A percentile compares a stretch with the other conserved stretches of the same genome.
phyloP scores from a whole-genome alignment of 441 rosid genomes.

The Jatropha multifida region DNA sequence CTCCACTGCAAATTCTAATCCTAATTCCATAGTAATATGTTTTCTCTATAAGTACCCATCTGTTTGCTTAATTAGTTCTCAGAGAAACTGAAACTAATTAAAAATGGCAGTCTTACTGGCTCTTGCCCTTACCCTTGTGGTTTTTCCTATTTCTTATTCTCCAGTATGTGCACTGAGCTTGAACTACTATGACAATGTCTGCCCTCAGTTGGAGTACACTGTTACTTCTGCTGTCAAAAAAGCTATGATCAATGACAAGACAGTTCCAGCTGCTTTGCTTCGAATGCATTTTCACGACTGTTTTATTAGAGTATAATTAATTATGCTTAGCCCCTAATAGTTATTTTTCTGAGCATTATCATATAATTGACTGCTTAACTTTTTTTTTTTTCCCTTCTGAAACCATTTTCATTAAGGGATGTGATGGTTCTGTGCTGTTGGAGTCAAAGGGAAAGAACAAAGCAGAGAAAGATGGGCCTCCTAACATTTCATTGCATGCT shows the following conservation, averaged over 20 bases:
- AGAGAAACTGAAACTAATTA: not conserved
- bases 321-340: no score
- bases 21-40: not conserved
- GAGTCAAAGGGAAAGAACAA: constrained; percentile 41
- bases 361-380: no score
- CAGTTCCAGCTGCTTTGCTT: constrained; percentile 57
- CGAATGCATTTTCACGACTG: constrained; percentile 69
- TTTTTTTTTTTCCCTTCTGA: no score
- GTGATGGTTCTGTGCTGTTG: constrained; percentile 62
- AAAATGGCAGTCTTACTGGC: constrained; percentile 28
- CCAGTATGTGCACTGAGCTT: constrained; percentile 37
- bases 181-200: constrained; percentile 45
- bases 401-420: constrained; percentile 35
- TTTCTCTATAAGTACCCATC: constrained; percentile 19
- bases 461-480: constrained; percentile 67
- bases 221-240: constrained; percentile 36
- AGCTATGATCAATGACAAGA: constrained; percentile 39
- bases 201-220: constrained; percentile 41
- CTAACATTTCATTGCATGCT: constrained; percentile 58
- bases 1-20: constrained; percentile 23
- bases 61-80: not conserved
- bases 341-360: no score
- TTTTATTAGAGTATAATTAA: constrained; percentile 43
- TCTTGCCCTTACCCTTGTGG: constrained; percentile 26
- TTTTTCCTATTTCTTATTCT: constrained; percentile 25